These are phyloP conservation scores for Xylariaceae sp. DNA, from an alignment of 2,329 filamentous ascomycete species.

Conservation along the genomic window DNA sequence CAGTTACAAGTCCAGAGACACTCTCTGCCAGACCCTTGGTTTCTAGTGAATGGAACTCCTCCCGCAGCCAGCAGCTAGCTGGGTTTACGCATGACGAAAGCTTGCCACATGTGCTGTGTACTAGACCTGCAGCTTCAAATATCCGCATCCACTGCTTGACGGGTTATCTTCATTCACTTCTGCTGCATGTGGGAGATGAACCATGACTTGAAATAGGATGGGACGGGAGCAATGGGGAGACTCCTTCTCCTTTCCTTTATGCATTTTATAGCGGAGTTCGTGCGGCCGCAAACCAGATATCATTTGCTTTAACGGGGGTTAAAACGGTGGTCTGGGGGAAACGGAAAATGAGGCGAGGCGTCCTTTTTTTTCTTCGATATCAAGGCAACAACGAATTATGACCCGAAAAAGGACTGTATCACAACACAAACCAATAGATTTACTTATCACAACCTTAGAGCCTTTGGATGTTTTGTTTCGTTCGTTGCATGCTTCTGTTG, in stretches of 20 bases:
- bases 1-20: no score
- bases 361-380: constrained; percentile 11
- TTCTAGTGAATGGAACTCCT: constrained; percentile 4
- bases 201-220: not conserved
- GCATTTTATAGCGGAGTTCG: constrained; percentile 29
- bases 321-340: constrained; percentile 4
- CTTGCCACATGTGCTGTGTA: constrained; percentile 31
- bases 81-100: constrained; percentile 27
- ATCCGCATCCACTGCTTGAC: no score
- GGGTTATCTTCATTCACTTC: not conserved
- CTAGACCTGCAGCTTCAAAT: constrained; percentile 16
- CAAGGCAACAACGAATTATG: constrained; percentile 7
- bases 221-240: not conserved
- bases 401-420: not conserved
- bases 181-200: no score
- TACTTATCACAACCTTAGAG: not conserved
- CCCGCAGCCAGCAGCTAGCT: not conserved
- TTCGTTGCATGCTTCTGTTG: no score
- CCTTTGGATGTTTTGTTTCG: no score
- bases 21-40: not conserved
- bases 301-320: constrained; percentile 10
- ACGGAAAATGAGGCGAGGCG: constrained; percentile 13
- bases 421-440: not conserved
- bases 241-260: constrained; percentile 6
- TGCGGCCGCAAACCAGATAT: constrained; percentile 9